phyloP scores from a whole-genome alignment of 192 early-diverging fungal species.

The Coemansia reversa region DNA sequence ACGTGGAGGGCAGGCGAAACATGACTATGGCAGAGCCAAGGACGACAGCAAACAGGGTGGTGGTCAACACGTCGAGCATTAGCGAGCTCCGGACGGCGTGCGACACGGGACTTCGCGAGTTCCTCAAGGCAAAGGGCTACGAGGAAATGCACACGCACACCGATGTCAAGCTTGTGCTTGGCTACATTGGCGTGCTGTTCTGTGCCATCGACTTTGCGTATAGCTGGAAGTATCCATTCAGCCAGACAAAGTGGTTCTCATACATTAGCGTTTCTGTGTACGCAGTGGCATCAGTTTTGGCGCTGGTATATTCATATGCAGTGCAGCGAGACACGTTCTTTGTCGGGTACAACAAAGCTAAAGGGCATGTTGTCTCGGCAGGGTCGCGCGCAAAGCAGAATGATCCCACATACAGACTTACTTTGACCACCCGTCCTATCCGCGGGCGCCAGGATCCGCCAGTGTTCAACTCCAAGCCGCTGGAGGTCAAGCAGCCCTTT shows the following conservation, averaged over 20 bases:
- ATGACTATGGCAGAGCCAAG: constrained; percentile 6
- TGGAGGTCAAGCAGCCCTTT: constrained; percentile 57
- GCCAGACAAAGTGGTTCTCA: constrained; percentile 62
- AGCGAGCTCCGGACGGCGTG: constrained; percentile 63
- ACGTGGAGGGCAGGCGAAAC: neutral
- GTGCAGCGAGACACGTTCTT: constrained; percentile 70
- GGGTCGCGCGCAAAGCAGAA: constrained; percentile 54
- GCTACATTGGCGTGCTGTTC: constrained; percentile 72
- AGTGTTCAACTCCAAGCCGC: constrained; percentile 45
- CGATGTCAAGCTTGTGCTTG: constrained; percentile 78
- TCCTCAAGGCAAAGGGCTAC: constrained; percentile 54
- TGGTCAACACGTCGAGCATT: constrained; percentile 53
- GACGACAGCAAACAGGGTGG: constrained; percentile 14
- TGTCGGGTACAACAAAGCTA: constrained; percentile 61
- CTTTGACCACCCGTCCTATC: constrained; percentile 53
- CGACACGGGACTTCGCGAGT: constrained; percentile 61
- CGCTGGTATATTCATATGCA: constrained; percentile 58
- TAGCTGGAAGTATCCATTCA: constrained; percentile 67
- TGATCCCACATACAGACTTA: constrained; percentile 59
- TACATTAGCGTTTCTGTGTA: constrained; percentile 60
- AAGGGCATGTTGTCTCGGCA: constrained; percentile 57
- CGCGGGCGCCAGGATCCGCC: constrained; percentile 56
- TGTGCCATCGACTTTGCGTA: constrained; percentile 71
- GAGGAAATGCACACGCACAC: constrained; percentile 76
- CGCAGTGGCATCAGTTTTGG: constrained; percentile 43